Percentiles rank a stretch among this genome's conserved stretches.
These are phyloP conservation scores for Glaciozyma antarctica DNA, from an alignment of 768 basidiomycete species.

Conservation along the genomic window DNA sequence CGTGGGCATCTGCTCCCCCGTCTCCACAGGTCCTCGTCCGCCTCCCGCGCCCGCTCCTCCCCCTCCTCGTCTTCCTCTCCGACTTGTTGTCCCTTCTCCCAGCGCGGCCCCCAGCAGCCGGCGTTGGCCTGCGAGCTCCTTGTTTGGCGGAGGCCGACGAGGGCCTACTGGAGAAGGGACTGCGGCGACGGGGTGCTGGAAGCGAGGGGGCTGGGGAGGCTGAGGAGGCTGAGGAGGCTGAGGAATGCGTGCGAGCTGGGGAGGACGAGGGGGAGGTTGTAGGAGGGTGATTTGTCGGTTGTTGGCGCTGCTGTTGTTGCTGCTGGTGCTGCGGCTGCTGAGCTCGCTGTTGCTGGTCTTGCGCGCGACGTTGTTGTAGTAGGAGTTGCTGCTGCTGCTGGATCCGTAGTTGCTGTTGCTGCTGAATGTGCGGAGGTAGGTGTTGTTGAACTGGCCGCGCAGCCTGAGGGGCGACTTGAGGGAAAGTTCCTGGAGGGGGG, in stretches of 20 bases:
- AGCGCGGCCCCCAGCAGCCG: not conserved
- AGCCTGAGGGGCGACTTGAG: no score
- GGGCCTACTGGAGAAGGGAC: not conserved
- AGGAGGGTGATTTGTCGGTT: not conserved
- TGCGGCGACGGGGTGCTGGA: no score
- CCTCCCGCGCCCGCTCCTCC: not conserved
- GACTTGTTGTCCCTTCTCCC: not conserved
- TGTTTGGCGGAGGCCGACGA: not conserved
- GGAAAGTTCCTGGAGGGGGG: no score
- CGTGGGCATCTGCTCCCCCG: not conserved
- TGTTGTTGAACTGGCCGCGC: not conserved
- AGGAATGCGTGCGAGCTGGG: not conserved
- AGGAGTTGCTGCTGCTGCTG: not conserved
- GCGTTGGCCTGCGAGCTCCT: constrained; percentile 1
- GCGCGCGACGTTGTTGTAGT: constrained; percentile 1
- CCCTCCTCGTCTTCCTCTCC: not conserved
- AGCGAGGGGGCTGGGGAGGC: not conserved
- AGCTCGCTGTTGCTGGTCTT: constrained; percentile 4
- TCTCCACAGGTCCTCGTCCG: not conserved
- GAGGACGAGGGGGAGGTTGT: not conserved
- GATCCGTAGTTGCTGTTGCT: not conserved
- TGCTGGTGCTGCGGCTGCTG: constrained; percentile 12
- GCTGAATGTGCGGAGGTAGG: constrained; percentile 9
- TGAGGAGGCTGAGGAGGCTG: not conserved
- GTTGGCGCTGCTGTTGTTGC: not conserved